phyloP scores from a whole-genome alignment of 2,329 filamentous ascomycete genomes.

The Hymenoscyphus fraxineus region DNA sequence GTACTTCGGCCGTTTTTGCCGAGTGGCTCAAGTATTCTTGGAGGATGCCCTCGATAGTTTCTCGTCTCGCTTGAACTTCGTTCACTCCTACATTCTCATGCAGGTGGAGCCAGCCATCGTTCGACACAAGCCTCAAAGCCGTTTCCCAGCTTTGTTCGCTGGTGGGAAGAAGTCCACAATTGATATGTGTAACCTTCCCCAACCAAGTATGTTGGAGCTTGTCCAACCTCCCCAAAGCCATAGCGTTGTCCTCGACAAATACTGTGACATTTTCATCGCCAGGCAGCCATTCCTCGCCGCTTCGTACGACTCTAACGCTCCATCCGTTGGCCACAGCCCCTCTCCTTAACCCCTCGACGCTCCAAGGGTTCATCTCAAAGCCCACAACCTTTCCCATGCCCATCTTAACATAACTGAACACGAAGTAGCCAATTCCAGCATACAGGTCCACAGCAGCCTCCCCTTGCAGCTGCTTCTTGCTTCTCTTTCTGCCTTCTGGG shows the following conservation, averaged over 20 bases:
- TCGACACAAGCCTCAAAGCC: slow-evolving; percentile 45
- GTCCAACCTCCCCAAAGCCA: slow-evolving; percentile 34
- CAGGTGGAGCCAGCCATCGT: slow-evolving; percentile 57
- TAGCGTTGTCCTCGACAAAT: slow-evolving; percentile 65
- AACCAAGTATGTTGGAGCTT: slow-evolving; percentile 35
- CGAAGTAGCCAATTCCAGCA: slow-evolving; percentile 91
- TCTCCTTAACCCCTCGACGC: slow-evolving; percentile 73
- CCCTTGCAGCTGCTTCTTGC: slow-evolving; percentile 11
- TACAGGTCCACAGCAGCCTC: slow-evolving; percentile 70
- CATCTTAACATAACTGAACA: slow-evolving; percentile 73
- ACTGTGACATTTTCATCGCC: slow-evolving; percentile 57
- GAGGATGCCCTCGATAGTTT: slow-evolving; percentile 26
- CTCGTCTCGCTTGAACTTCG: slow-evolving; percentile 43
- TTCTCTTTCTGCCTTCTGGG: slow-evolving; percentile 4
- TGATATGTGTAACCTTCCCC: slow-evolving; percentile 48
- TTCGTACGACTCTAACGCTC: slow-evolving; percentile 52
- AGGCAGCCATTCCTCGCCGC: slow-evolving; percentile 34
- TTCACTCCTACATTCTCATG: slow-evolving; percentile 61
- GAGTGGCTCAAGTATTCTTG: slow-evolving; percentile 14
- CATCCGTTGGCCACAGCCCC: slow-evolving; percentile 70
- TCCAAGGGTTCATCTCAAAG: slow-evolving; percentile 90
- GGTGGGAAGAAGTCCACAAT: slow-evolving; percentile 59
- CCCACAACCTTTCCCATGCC: slow-evolving; percentile 69
- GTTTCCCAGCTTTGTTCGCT: slow-evolving; percentile 52
- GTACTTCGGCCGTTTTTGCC: slow-evolving; percentile 24